Evolutionary conservation across 306 rosid species (phyloP).

Genomic region (Pyrus pyrifolia): DNA sequence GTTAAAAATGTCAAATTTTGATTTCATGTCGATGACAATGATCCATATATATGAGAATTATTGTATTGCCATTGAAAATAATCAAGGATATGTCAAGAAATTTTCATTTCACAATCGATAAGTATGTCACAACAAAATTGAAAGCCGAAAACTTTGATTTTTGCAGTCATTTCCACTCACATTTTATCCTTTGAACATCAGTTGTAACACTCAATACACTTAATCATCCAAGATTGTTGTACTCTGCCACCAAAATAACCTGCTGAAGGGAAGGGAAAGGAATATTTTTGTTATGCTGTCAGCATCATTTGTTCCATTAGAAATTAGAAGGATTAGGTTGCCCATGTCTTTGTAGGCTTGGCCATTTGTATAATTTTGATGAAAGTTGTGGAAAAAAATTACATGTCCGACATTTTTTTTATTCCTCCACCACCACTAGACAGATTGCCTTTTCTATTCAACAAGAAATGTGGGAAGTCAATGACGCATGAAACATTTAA

Average conservation of each 20-base stretch:
- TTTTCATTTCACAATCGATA: background rate
- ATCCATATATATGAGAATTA: background rate
- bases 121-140: background rate
- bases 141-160: background rate
- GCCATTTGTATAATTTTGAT: background rate
- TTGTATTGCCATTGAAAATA: background rate
- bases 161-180: background rate
- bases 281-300: background rate
- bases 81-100: fast-evolving
- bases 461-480: background rate
- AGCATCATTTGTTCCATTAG: background rate
- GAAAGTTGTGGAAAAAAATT: background rate
- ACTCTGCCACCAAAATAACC: background rate
- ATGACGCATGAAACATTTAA: background rate
- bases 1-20: background rate
- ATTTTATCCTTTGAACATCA: background rate
- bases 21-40: too few species aligned
- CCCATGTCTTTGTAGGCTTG: background rate
- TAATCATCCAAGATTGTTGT: background rate
- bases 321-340: background rate
- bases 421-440: constrained; percentile 4
- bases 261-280: background rate
- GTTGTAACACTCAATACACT: background rate
- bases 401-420: background rate
- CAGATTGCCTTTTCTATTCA: background rate